Percentiles rank a stretch among this genome's conserved stretches.
phyloP scores from a whole-genome alignment of 1,284 basidiomycete species.

The Volvariella volvacea region DNA sequence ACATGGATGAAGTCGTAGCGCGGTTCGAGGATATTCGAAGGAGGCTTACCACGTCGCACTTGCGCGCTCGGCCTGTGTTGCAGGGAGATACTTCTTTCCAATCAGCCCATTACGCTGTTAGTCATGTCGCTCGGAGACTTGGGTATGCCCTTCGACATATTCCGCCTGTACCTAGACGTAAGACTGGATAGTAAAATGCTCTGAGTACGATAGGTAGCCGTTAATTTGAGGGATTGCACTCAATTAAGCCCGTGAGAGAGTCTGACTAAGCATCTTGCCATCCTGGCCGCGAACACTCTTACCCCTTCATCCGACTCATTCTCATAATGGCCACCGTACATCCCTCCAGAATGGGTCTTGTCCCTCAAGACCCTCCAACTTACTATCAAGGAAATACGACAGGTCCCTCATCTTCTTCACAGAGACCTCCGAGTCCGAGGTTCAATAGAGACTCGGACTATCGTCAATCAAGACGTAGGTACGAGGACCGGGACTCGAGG shows the following conservation, averaged over 20 bases:
- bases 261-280: no score
- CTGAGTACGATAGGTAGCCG: no score
- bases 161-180: background rate
- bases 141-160: background rate
- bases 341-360: constrained; percentile 53
- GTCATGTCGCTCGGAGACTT: background rate
- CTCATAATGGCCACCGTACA: constrained; percentile 54
- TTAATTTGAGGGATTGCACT: no score
- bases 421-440: constrained; percentile 13
- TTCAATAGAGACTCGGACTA: background rate
- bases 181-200: no score
- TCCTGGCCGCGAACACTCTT: no score
- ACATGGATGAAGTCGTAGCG: constrained; percentile 24
- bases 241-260: no score
- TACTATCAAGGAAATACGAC: constrained; percentile 8
- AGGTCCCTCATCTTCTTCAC: constrained; percentile 26
- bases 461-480: constrained; percentile 4
- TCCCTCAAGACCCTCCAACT: constrained; percentile 31
- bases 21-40: constrained; percentile 18
- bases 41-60: constrained; percentile 17
- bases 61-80: constrained; percentile 14
- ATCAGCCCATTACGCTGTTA: no score
- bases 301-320: background rate
- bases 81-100: background rate
- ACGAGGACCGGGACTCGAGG: constrained; percentile 12